phyloP scores from a whole-genome alignment of 108 stramenopile genomes.

The Nitzschia inconspicua region DNA sequence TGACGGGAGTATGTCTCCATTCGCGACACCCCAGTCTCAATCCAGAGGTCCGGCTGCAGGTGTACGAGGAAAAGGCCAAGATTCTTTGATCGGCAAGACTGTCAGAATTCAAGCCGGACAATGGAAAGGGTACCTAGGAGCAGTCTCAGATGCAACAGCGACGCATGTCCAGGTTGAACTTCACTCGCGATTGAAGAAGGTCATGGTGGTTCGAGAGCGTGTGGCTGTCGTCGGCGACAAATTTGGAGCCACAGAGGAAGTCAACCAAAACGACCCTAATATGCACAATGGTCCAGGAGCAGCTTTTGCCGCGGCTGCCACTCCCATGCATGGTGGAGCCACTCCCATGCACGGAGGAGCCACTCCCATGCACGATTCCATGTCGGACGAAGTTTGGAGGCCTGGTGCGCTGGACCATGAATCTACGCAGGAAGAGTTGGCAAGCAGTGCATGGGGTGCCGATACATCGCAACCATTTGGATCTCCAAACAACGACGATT shows the following conservation, averaged over 20 bases:
- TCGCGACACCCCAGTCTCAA: constrained; percentile 76
- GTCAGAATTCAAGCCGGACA: constrained; percentile 88
- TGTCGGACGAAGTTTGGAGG: constrained; percentile 82
- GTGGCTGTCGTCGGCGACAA: constrained; percentile 88
- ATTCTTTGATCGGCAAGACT: constrained; percentile 83
- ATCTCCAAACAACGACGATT: constrained; percentile 38
- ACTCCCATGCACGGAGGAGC: constrained; percentile 88
- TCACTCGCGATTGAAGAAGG: constrained; percentile 87
- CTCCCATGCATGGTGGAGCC: constrained; percentile 87
- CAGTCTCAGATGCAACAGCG: constrained; percentile 82
- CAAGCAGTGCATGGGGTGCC: constrained; percentile 43
- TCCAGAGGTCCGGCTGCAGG: constrained; percentile 41
- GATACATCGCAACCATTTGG: constrained; percentile 24
- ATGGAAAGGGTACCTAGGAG: constrained; percentile 92
- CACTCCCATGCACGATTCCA: constrained; percentile 74
- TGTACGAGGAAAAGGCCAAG: constrained; percentile 60
- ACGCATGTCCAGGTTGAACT: constrained; percentile 89
- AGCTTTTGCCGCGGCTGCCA: constrained; percentile 64
- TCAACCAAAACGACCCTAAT: constrained; percentile 26
- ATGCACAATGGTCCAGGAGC: constrained; percentile 26
- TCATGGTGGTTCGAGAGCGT: constrained; percentile 83
- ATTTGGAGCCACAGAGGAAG: constrained; percentile 80
- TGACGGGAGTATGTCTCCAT: constrained; percentile 63
- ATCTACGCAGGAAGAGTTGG: constrained; percentile 8
- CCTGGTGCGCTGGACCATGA: constrained; percentile 64